Evolutionary conservation across 495 filamentous ascomycete species (phyloP).

Genomic region (Penicillium steckii): DNA sequence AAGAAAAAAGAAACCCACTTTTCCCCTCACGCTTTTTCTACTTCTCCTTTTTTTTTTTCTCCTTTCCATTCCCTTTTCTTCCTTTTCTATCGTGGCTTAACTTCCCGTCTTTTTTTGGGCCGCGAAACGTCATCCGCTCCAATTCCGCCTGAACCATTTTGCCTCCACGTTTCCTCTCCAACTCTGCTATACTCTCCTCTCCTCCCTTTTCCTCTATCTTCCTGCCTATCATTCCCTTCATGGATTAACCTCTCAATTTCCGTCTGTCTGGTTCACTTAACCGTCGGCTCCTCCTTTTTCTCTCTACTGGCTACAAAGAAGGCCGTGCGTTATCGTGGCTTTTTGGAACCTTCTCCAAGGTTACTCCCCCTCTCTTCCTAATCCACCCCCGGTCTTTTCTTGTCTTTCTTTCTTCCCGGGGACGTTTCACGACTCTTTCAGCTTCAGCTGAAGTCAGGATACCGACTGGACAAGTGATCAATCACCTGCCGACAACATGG

Average conservation of each 20-base stretch:
- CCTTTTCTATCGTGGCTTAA: too few species aligned
- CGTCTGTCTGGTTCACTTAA: slow-evolving; percentile 9
- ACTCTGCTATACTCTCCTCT: not conserved
- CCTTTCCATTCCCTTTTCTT: not conserved
- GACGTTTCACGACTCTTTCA: slow-evolving; percentile 10
- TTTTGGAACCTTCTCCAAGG: not conserved
- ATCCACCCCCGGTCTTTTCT: not conserved
- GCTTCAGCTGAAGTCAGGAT: slow-evolving; percentile 5
- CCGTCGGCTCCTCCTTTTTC: slow-evolving; percentile 1
- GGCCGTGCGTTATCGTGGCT: slow-evolving; percentile 9
- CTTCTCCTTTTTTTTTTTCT: not conserved
- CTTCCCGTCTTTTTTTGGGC: too few species aligned
- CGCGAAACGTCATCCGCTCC: slow-evolving; percentile 15
- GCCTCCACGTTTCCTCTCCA: not conserved
- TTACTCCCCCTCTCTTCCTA: not conserved
- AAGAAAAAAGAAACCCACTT: too few species aligned
- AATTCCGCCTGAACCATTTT: not conserved
- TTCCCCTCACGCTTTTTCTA: not conserved
- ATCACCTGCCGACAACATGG: slow-evolving; percentile 31
- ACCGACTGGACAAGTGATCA: slow-evolving; percentile 5
- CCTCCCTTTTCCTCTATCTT: not conserved
- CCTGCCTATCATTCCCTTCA: slow-evolving; percentile 5
- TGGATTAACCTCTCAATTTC: slow-evolving; percentile 8
- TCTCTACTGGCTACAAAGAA: slow-evolving; percentile 1
- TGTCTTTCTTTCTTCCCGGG: not conserved